Conservation (phyloP, 2,329 filamentous ascomycete species). For the Chaetomium globosum region DNA sequence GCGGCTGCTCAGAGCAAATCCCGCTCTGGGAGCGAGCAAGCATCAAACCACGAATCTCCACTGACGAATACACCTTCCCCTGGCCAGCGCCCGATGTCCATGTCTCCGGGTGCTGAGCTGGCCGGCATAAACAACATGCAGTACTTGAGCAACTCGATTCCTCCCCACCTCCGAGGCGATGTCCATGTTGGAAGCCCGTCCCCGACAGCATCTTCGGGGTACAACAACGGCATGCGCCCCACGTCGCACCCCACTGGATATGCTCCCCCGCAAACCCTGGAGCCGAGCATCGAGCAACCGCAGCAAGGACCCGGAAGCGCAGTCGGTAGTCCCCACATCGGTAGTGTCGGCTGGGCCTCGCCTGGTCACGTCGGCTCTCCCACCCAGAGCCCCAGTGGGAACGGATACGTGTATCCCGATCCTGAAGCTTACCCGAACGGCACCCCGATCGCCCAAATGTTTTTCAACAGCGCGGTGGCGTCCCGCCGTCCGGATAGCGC, state of each 20-base stretch:
- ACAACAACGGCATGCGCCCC: slow-evolving; percentile 62
- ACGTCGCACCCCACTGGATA: slow-evolving; percentile 86
- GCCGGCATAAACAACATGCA: slow-evolving; percentile 69
- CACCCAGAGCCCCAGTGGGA: slow-evolving; percentile 63
- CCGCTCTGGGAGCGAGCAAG: slow-evolving; percentile 70
- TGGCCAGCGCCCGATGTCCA: slow-evolving; percentile 73
- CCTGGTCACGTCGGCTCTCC: slow-evolving; percentile 74
- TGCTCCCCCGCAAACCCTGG: slow-evolving; percentile 80
- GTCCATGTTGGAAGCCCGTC: slow-evolving; percentile 71
- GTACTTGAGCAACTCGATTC: slow-evolving; percentile 79
- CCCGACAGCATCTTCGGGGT: slow-evolving; percentile 65
- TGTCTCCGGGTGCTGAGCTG: slow-evolving; percentile 78
- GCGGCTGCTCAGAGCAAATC: slow-evolving; percentile 43
- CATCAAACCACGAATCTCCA: slow-evolving; percentile 72
- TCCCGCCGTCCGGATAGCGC: slow-evolving; percentile 75
- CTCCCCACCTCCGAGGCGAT: slow-evolving; percentile 77
- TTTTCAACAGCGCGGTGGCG: slow-evolving; percentile 66
- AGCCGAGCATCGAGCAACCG: slow-evolving; percentile 75
- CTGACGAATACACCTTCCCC: slow-evolving; percentile 81
- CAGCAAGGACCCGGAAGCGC: slow-evolving; percentile 70
- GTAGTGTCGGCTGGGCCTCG: slow-evolving; percentile 80
- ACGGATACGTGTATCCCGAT: slow-evolving; percentile 78
- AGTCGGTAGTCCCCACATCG: slow-evolving; percentile 85
- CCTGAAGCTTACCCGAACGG: slow-evolving; percentile 71
- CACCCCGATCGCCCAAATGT: slow-evolving; percentile 66